These are phyloP conservation scores for Tripterygium wilfordii DNA, from an alignment of 177 flowering plant genomes.

Conservation along the genomic window DNA sequence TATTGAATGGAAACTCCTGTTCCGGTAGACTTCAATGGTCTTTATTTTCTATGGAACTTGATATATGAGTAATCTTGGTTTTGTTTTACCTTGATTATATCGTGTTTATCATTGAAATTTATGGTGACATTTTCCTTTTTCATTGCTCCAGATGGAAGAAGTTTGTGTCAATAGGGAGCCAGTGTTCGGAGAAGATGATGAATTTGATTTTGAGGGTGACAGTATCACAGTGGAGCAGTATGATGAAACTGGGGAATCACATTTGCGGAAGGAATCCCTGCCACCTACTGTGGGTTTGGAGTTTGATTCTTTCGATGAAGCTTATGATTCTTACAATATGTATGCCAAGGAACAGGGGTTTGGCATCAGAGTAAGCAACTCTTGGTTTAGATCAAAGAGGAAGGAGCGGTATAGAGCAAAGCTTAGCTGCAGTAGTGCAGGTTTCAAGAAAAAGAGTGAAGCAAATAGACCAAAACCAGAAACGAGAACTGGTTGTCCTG, in stretches of 20 bases:
- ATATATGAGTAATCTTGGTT: no score
- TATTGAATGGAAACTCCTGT: no score
- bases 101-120: no score
- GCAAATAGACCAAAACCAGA: constrained; percentile 46
- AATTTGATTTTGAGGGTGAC: constrained; percentile 24
- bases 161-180: constrained; percentile 48
- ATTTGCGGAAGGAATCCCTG: constrained; percentile 9
- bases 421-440: constrained; percentile 50
- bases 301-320: constrained; percentile 45
- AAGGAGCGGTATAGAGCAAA: constrained; percentile 43
- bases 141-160: constrained; percentile 49
- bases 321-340: constrained; percentile 37
- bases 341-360: constrained; percentile 48
- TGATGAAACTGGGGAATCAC: constrained; percentile 10
- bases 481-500: constrained; percentile 49
- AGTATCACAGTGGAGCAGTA: constrained; percentile 9
- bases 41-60: no score
- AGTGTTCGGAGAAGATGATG: constrained; percentile 30
- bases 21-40: no score
- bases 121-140: no score
- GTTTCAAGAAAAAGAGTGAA: constrained; percentile 47
- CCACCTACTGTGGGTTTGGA: constrained; percentile 43
- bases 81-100: no score
- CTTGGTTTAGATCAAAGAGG: constrained; percentile 45
- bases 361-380: constrained; percentile 45